phyloP scores from a whole-genome alignment of 768 basidiomycete genomes.

The Phlegmacium glaucopus region DNA sequence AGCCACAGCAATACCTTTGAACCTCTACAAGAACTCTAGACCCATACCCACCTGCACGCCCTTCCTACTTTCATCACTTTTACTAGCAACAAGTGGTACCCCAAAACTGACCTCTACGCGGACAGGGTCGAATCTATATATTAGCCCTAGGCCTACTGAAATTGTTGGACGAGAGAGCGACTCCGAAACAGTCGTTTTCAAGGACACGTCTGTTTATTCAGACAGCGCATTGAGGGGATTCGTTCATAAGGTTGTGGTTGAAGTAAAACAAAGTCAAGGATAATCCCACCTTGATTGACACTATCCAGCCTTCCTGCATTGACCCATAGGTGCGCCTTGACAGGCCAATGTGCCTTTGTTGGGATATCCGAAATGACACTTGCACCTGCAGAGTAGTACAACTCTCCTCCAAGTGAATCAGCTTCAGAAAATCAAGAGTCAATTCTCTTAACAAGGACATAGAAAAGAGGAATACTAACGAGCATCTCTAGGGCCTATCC shows the following conservation, averaged over 20 bases:
- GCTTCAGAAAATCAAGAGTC: slow-evolving; percentile 33
- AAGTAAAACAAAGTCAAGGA: not conserved
- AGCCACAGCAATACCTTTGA: slow-evolving; percentile 2
- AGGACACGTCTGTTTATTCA: slow-evolving; percentile 16
- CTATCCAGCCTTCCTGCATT: slow-evolving; percentile 77
- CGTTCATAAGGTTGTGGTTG: not conserved
- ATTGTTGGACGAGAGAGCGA: slow-evolving; percentile 57
- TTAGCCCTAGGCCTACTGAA: slow-evolving; percentile 77
- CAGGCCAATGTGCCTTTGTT: slow-evolving; percentile 73
- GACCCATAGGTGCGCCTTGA: slow-evolving; percentile 76
- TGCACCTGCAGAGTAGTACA: slow-evolving; percentile 75
- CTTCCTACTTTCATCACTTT: slow-evolving; percentile 60
- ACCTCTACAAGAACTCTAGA: slow-evolving; percentile 64
- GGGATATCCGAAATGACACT: slow-evolving; percentile 78
- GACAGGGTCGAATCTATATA: slow-evolving; percentile 80
- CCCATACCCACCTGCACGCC: slow-evolving; percentile 84
- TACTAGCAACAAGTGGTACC: slow-evolving; percentile 69
- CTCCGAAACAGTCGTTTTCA: too few species aligned
- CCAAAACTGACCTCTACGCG: slow-evolving; percentile 90
- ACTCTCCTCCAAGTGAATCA: slow-evolving; percentile 83
- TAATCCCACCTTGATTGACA: slow-evolving; percentile 50
- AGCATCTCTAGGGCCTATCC: slow-evolving; percentile 76
- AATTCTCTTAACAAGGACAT: not conserved
- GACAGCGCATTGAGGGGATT: slow-evolving; percentile 7
- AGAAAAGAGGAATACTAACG: slow-evolving; percentile 36